A percentile compares a stretch with the other conserved stretches of the same genome.
Evolutionary conservation across 306 rosid genomes (phyloP).

Genomic region (Crotalaria pallida): DNA sequence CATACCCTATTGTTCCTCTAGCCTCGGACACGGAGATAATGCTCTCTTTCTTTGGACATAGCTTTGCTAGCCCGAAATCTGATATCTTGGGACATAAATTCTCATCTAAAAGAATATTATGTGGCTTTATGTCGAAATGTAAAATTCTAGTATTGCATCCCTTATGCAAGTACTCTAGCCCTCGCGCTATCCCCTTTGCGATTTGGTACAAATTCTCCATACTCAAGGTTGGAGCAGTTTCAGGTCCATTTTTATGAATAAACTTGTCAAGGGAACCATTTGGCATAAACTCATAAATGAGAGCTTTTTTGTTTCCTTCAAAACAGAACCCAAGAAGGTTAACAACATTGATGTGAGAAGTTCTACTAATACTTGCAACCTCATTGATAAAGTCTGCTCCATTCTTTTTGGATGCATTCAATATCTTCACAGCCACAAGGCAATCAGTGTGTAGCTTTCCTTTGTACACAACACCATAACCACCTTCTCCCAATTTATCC

Average conservation of each 20-base stretch:
- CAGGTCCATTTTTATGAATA: background rate
- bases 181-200: conserved; percentile 33
- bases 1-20: conserved; percentile 40
- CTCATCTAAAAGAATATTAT: conserved; percentile 44
- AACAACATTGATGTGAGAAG: conserved; percentile 35
- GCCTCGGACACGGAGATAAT: conserved; percentile 18
- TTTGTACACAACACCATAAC: too few relatives aligned
- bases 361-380: conserved; percentile 32
- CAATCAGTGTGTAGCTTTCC: background rate
- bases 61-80: conserved; percentile 43
- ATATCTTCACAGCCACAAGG: conserved; percentile 34
- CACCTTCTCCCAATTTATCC: conserved; percentile 37
- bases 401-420: conserved; percentile 27
- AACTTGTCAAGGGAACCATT: too few relatives aligned
- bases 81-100: conserved; percentile 35
- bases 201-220: conserved; percentile 30
- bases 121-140: conserved; percentile 48
- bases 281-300: conserved; percentile 43
- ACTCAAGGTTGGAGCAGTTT: conserved; percentile 7
- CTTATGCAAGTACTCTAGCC: conserved; percentile 37
- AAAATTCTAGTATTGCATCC: conserved; percentile 44
- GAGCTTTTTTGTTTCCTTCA: conserved; percentile 31
- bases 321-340: conserved; percentile 40
- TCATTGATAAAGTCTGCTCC: conserved; percentile 40
- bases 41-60: conserved; percentile 19